These are phyloP conservation scores for Teunomyces stri DNA, from an alignment of 805 yeast genomes.

Conservation along the genomic window DNA sequence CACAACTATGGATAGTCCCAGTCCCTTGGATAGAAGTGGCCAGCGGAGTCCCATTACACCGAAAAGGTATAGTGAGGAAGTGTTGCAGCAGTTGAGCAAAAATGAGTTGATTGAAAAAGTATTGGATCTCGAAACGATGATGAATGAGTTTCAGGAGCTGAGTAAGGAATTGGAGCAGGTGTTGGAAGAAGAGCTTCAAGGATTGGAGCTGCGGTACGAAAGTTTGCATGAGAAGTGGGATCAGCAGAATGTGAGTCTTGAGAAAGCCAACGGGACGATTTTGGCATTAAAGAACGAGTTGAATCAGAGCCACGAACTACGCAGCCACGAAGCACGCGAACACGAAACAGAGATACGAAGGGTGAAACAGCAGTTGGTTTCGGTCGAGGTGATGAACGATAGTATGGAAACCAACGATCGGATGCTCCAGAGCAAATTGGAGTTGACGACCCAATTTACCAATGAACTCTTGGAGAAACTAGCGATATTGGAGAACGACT, in stretches of 20 bases:
- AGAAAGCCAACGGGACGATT: slow-evolving; percentile 14
- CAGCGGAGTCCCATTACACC: slow-evolving; percentile 11
- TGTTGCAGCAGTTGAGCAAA: slow-evolving; percentile 9
- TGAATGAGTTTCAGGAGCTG: slow-evolving; percentile 42
- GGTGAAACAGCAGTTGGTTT: slow-evolving; percentile 32
- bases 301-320: slow-evolving; percentile 13
- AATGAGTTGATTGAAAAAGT: slow-evolving; percentile 27
- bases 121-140: slow-evolving; percentile 35
- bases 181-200: slow-evolving; percentile 41
- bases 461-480: slow-evolving; percentile 41
- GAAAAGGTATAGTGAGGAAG: slow-evolving; percentile 8
- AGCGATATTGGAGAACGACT: slow-evolving; percentile 43
- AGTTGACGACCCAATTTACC: slow-evolving; percentile 35
- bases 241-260: slow-evolving; percentile 17
- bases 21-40: slow-evolving; percentile 5
- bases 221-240: slow-evolving; percentile 15
- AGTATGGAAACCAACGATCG: slow-evolving; percentile 39
- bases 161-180: slow-evolving; percentile 45
- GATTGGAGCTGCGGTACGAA: slow-evolving; percentile 26
- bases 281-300: slow-evolving; percentile 19
- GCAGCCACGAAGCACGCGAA: slow-evolving; percentile 7
- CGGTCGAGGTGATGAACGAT: slow-evolving; percentile 44
- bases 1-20: slow-evolving; percentile 11
- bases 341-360: slow-evolving; percentile 18
- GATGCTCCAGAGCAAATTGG: slow-evolving; percentile 30